Percentiles rank a stretch among this genome's conserved stretches.
Evolutionary conservation across 139 green algal genomes (phyloP).

Genomic region (Chloropicon primus): DNA sequence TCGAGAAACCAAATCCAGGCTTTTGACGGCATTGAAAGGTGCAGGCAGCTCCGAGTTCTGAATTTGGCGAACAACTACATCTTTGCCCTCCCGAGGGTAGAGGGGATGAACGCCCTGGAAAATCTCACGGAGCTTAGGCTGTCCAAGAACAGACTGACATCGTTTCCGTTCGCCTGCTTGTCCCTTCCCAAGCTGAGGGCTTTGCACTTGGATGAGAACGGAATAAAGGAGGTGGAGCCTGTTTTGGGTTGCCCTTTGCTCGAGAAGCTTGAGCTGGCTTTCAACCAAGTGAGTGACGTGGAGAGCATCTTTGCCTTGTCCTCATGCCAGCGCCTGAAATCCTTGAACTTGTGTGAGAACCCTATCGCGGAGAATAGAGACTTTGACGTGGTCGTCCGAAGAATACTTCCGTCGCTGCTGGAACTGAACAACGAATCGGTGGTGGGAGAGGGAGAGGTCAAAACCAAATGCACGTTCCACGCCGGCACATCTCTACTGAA

Average conservation of each 20-base stretch:
- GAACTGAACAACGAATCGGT: not conserved
- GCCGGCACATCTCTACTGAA: not conserved
- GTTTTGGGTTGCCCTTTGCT: not conserved
- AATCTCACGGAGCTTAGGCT: not conserved
- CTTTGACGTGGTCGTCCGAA: not conserved
- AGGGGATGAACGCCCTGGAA: not conserved
- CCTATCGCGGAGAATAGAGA: not conserved
- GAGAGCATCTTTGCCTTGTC: not conserved
- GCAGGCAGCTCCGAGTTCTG: not conserved
- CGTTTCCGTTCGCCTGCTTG: not conserved
- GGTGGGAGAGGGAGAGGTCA: not conserved
- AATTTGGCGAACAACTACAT: not conserved
- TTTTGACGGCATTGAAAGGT: not conserved
- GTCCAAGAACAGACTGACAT: not conserved
- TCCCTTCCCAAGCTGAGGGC: not conserved
- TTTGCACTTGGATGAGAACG: not conserved
- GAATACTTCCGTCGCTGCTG: not conserved
- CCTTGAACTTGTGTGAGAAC: not conserved
- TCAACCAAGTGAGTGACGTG: not conserved
- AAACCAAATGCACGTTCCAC: not conserved
- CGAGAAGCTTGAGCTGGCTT: not conserved
- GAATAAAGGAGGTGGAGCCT: not conserved
- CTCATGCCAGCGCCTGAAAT: not conserved
- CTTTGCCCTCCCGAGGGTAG: not conserved
- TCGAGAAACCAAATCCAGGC: not conserved